Base-by-base conservation (phyloP, 129 eudicot genomes). In the Erigeron canadensis region DNA sequence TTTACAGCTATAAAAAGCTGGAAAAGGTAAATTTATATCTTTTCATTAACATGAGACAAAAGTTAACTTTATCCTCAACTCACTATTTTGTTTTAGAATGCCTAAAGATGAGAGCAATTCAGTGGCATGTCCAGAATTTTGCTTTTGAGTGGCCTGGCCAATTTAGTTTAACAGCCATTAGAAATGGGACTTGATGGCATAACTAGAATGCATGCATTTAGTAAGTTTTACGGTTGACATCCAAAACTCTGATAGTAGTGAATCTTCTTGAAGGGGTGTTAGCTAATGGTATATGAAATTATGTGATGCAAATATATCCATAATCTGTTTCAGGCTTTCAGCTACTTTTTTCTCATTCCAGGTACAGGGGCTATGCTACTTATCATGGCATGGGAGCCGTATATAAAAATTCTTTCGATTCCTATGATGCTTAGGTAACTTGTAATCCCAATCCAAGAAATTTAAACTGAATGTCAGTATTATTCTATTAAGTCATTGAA, bases 361-460 rank as follows among this genome's bases (percentile, higher is more conserved):
- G 99, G 99, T 75, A 95, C 97, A 42, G 96, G 94, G 60, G 96
- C 86, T 10, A 90, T 95, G 93, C 82, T 95, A 63, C 99, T 95
- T 63, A 76, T 88, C 65, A 78, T 90, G 86, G 97, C 82, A 69
- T 95, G 99, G 99, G 81, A 86, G 47, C 91, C 93, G 68, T 64
- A 84, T 58, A 75, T 88, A 72, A 78, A 76, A 79, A 60, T 87
- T 75, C 87, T 93, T 45, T 79, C 97, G 6, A 81, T 83, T 62
- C 61, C 97, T 69, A 69, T 77, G 78, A 57, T 86, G 43, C 96
- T 95, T 69, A 87, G 97, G 99, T 86, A 75, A 43, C 55, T 39
- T 15, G 56, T 39, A 38, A 38, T 77, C 71, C 38, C 68, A 50
- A 10, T 43, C 21, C 54, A 34, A 21, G 51, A 54, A 63, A 63